These are phyloP conservation scores for Hanseniaspora pseudoguilliermondii DNA, from an alignment of 805 yeast species.

Conservation along the genomic window DNA sequence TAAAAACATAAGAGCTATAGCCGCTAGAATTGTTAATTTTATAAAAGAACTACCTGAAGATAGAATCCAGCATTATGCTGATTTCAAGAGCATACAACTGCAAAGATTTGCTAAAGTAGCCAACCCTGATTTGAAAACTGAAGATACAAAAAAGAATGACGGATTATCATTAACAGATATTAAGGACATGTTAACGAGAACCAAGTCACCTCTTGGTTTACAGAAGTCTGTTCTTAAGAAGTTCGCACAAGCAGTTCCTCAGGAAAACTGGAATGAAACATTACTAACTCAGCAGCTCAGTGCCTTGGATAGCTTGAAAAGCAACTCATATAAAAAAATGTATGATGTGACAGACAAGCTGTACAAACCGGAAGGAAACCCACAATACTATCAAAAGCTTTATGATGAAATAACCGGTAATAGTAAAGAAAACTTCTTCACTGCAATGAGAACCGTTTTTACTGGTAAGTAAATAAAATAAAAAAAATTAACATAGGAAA, in stretches of 20 bases:
- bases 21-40: constrained; percentile 43
- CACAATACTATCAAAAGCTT: constrained; percentile 60
- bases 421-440: constrained; percentile 48
- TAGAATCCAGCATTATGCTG: constrained; percentile 51
- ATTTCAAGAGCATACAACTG: constrained; percentile 56
- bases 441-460: constrained; percentile 61
- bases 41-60: constrained; percentile 58
- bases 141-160: constrained; percentile 24
- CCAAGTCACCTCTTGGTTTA: constrained; percentile 31
- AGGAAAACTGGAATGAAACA: constrained; percentile 40
- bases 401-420: constrained; percentile 59
- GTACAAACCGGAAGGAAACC: constrained; percentile 72
- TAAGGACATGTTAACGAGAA: constrained; percentile 29
- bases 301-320: constrained; percentile 44
- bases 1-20: constrained; percentile 30
- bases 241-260: constrained; percentile 32
- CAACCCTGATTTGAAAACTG: constrained; percentile 27
- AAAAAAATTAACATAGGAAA: background rate
- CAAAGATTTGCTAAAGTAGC: constrained; percentile 43
- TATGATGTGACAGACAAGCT: constrained; percentile 56
- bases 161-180: constrained; percentile 33
- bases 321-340: constrained; percentile 49
- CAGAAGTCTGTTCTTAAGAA: constrained; percentile 37
- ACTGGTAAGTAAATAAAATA: constrained; percentile 46
- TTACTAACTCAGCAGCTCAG: constrained; percentile 41